phyloP scores from a whole-genome alignment of 768 basidiomycete species.

The Punctularia strigosozonata region DNA sequence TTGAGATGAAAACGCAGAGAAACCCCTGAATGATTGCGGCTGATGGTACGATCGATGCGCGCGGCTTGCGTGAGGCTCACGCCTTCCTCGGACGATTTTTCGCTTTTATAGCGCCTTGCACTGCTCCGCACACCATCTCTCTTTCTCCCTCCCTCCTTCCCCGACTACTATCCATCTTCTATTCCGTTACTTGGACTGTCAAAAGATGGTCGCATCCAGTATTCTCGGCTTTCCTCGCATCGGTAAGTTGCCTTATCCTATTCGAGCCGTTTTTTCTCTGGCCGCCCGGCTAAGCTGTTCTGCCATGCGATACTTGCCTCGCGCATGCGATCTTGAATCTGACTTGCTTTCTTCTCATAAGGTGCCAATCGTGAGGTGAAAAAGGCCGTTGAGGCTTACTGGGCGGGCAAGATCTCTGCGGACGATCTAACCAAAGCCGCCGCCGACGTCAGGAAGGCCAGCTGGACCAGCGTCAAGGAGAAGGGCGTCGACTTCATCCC shows the following conservation, averaged over 20 bases:
- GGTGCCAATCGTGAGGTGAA: constrained; percentile 93
- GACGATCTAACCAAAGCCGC: constrained; percentile 83
- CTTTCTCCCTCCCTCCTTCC: constrained; percentile 10
- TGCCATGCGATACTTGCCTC: background rate
- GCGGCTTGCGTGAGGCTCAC: no score
- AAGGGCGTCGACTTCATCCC: constrained; percentile 85
- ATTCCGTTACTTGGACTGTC: no score
- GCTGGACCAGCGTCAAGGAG: constrained; percentile 79
- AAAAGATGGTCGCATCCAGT: constrained; percentile 72
- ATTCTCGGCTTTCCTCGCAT: constrained; percentile 92
- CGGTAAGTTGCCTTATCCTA: constrained; percentile 30
- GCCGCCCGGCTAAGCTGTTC: background rate
- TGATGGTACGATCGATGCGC: no score
- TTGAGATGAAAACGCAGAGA: no score
- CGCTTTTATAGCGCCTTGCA: no score
- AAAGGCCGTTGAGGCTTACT: constrained; percentile 98
- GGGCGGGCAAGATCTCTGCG: constrained; percentile 83
- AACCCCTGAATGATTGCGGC: no score
- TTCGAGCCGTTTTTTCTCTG: background rate
- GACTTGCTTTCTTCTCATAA: constrained; percentile 16
- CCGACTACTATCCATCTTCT: constrained; percentile 7
- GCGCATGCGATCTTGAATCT: constrained; percentile 1
- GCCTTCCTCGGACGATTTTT: no score
- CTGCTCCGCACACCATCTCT: no score
- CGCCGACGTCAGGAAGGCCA: constrained; percentile 77